Percentiles rank a stretch among this genome's conserved stretches.
Conservation (phyloP, 2,329 filamentous ascomycete species). For the Aspergillus luchuensis region DNA sequence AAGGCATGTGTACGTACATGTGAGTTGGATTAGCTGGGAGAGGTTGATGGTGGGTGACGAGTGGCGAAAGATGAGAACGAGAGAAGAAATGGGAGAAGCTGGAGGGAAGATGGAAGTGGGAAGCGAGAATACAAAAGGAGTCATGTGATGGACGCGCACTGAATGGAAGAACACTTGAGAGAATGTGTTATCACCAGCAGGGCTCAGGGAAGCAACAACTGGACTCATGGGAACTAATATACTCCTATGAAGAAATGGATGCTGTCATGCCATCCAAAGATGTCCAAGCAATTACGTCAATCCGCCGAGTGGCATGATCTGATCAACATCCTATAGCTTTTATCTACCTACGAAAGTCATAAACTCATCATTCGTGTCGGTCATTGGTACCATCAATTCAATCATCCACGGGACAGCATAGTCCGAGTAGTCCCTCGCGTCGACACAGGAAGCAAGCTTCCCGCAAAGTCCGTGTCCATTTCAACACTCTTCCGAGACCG, state of each 20-base stretch:
- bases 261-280: too few species aligned
- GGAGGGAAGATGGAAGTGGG: background rate
- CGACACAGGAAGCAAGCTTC: conserved; percentile 31
- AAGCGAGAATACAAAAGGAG: background rate
- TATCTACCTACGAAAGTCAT: background rate
- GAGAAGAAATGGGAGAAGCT: background rate
- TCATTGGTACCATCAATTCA: background rate
- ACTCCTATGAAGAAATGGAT: too few species aligned
- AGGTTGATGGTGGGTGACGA: background rate
- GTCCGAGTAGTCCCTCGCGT: conserved; percentile 24
- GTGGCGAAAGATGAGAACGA: background rate
- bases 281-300: background rate
- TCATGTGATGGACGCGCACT: background rate
- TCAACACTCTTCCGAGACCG: conserved; percentile 29
- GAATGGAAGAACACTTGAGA: background rate
- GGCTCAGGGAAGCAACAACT: too few species aligned
- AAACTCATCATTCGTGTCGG: background rate
- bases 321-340: background rate
- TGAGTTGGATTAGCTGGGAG: background rate
- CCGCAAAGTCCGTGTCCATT: conserved; percentile 28
- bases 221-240: too few species aligned
- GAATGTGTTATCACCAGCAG: too few species aligned
- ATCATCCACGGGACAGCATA: conserved; percentile 1
- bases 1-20: background rate
- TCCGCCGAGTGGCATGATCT: background rate